Conservation (phyloP, 768 basidiomycete species). For the Dictyophora rubrovolvata region DNA sequence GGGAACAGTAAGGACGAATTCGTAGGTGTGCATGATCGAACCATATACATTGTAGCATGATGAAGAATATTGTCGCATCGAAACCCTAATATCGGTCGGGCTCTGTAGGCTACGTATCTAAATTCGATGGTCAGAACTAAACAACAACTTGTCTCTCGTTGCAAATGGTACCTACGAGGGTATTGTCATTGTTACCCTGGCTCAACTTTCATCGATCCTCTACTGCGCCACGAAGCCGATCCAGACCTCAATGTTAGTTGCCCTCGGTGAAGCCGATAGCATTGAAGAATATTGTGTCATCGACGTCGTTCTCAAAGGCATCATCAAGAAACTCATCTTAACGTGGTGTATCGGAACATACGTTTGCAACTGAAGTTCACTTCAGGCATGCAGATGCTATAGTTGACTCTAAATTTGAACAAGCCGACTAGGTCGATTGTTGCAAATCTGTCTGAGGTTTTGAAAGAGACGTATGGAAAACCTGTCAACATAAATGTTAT, state of each 20-base stretch:
- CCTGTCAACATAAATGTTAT: slow-evolving; percentile 66
- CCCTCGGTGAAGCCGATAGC: slow-evolving; percentile 97
- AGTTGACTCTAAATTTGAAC: slow-evolving; percentile 96
- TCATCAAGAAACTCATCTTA: slow-evolving; percentile 96
- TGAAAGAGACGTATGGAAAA: slow-evolving; percentile 75
- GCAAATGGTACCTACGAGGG: slow-evolving; percentile 87
- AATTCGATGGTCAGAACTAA: slow-evolving; percentile 48
- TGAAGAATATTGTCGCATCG: slow-evolving; percentile 27
- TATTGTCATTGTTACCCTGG: slow-evolving; percentile 98
- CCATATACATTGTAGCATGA: slow-evolving; percentile 22
- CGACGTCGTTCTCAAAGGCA: slow-evolving; percentile 86
- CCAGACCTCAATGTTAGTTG: slow-evolving; percentile 97
- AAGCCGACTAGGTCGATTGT: slow-evolving; percentile 97
- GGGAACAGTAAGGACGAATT: slow-evolving; percentile 99
- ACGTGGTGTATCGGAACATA: slow-evolving; percentile 99
- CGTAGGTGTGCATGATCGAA: slow-evolving; percentile 30
- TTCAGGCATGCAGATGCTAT: slow-evolving; percentile 99
- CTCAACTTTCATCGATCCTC: slow-evolving; percentile 97
- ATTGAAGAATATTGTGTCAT: slow-evolving; percentile 99
- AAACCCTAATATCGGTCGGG: slow-evolving; percentile 57
- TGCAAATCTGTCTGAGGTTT: slow-evolving; percentile 80
- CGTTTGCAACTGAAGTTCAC: slow-evolving; percentile 97
- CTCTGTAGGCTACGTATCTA: too few relatives aligned
- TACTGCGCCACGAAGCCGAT: slow-evolving; percentile 94
- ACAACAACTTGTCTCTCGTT: slow-evolving; percentile 26